Conservation (phyloP, 768 basidiomycete genomes). For the Boletus edulis region DNA sequence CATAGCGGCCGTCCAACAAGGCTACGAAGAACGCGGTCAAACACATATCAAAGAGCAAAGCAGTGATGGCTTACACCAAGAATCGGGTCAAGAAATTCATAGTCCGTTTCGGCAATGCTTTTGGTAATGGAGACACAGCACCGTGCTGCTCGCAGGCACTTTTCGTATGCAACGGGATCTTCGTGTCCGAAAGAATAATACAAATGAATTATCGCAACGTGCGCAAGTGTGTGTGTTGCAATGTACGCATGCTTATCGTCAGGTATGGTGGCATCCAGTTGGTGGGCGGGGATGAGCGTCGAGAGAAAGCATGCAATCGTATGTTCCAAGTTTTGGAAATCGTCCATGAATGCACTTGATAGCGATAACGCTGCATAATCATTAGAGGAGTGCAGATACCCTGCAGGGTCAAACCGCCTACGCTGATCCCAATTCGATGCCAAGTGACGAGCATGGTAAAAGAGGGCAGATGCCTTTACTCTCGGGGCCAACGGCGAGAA, state of each 20-base stretch:
- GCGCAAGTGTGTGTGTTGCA: slow-evolving; percentile 61
- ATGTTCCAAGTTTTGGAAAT: slow-evolving; percentile 60
- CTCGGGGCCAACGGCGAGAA: slow-evolving; percentile 66
- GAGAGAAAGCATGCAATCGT: slow-evolving; percentile 62
- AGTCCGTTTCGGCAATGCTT: slow-evolving; percentile 61
- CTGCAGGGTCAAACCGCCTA: slow-evolving; percentile 33
- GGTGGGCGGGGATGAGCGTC: slow-evolving; percentile 62
- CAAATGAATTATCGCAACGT: slow-evolving; percentile 64
- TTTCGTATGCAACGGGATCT: slow-evolving; percentile 60
- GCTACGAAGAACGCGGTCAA: slow-evolving; percentile 36
- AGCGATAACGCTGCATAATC: slow-evolving; percentile 40
- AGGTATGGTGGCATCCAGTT: slow-evolving; percentile 52
- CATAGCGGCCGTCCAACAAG: slow-evolving; percentile 70
- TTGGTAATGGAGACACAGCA: slow-evolving; percentile 59
- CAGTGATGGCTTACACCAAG: slow-evolving; percentile 55
- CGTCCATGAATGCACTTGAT: slow-evolving; percentile 50
- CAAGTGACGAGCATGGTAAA: slow-evolving; percentile 63
- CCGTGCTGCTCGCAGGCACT: slow-evolving; percentile 63
- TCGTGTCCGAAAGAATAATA: slow-evolving; percentile 60
- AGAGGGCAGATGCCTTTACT: slow-evolving; percentile 74
- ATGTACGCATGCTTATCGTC: slow-evolving; percentile 62
- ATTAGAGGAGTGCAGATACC: slow-evolving; percentile 19
- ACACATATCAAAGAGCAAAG: not conserved
- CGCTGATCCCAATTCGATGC: slow-evolving; percentile 60
- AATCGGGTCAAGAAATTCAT: slow-evolving; percentile 73